Evolutionary conservation across 2,329 filamentous ascomycete species (phyloP).

Genomic region (Rhytidhysteron rufulum): DNA sequence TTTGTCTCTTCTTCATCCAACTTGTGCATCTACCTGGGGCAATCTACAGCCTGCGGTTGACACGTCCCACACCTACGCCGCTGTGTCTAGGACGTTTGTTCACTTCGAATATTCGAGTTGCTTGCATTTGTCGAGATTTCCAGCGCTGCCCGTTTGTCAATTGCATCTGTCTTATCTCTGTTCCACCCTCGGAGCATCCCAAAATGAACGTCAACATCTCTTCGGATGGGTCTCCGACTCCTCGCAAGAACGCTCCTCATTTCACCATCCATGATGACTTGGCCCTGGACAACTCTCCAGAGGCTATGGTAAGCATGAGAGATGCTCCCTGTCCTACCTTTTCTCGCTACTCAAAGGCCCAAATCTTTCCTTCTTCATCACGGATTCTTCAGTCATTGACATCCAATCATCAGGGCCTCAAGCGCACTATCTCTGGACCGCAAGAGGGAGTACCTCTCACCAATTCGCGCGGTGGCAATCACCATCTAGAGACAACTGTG

Average conservation of each 20-base stretch:
- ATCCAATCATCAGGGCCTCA: constrained; percentile 32
- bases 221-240: constrained; percentile 39
- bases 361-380: too few species aligned
- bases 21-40: constrained; percentile 34
- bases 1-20: constrained; percentile 12
- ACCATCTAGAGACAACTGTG: constrained; percentile 8
- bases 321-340: constrained; percentile 12
- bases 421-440: constrained; percentile 18
- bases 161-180: constrained; percentile 29
- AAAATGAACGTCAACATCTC: constrained; percentile 38
- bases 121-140: constrained; percentile 30
- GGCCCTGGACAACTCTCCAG: constrained; percentile 30
- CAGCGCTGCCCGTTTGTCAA: constrained; percentile 8
- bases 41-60: constrained; percentile 31
- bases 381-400: constrained; percentile 33
- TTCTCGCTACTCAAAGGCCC: constrained; percentile 13
- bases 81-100: constrained; percentile 5
- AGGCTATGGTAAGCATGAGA: constrained; percentile 27
- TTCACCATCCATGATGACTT: constrained; percentile 29
- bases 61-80: constrained; percentile 12
- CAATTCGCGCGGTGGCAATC: constrained; percentile 33
- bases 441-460: constrained; percentile 28
- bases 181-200: constrained; percentile 11
- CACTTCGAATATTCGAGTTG: constrained; percentile 16
- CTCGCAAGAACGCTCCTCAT: constrained; percentile 31